phyloP scores from a whole-genome alignment of 2,329 filamentous ascomycete species.

The Ceratocystis harringtonii region DNA sequence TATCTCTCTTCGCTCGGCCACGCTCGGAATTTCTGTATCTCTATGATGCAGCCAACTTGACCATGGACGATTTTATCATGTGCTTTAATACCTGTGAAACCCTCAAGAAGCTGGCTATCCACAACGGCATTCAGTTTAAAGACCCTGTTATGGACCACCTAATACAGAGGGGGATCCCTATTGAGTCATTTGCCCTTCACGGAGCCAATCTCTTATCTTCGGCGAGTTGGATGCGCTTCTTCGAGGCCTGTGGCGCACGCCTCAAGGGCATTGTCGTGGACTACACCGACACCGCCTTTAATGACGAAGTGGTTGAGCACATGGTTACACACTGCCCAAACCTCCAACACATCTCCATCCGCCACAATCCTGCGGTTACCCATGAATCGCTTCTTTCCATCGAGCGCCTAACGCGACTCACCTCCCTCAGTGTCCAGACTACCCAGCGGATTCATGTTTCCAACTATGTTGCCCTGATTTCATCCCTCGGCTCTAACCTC shows the following conservation, averaged over 20 bases:
- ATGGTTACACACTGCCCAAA: conserved; percentile 51
- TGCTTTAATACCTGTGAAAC: conserved; percentile 63
- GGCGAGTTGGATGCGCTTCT: conserved; percentile 55
- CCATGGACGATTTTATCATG: conserved; percentile 59
- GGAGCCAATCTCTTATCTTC: conserved; percentile 74
- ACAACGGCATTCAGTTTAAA: conserved; percentile 85
- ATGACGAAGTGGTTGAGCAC: conserved; percentile 50
- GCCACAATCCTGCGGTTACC: conserved; percentile 61
- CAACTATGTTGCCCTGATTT: conserved; percentile 45
- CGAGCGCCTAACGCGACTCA: conserved; percentile 43
- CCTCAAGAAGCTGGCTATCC: conserved; percentile 56
- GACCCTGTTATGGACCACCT: conserved; percentile 71
- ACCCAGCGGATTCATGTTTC: conserved; percentile 40
- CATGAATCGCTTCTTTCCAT: conserved; percentile 51
- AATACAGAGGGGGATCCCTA: conserved; percentile 49
- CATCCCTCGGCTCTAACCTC: conserved; percentile 48
- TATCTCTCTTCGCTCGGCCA: conserved; percentile 43
- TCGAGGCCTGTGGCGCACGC: conserved; percentile 47
- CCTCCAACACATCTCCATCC: conserved; percentile 62
- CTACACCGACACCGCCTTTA: conserved; percentile 69
- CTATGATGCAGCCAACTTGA: conserved; percentile 49
- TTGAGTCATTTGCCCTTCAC: conserved; percentile 65
- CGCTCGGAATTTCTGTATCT: conserved; percentile 36
- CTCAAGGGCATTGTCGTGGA: conserved; percentile 62
- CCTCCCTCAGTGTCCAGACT: conserved; percentile 62